Conservation (phyloP, 768 basidiomycete genomes). For the Macrolepiota dolichaula region DNA sequence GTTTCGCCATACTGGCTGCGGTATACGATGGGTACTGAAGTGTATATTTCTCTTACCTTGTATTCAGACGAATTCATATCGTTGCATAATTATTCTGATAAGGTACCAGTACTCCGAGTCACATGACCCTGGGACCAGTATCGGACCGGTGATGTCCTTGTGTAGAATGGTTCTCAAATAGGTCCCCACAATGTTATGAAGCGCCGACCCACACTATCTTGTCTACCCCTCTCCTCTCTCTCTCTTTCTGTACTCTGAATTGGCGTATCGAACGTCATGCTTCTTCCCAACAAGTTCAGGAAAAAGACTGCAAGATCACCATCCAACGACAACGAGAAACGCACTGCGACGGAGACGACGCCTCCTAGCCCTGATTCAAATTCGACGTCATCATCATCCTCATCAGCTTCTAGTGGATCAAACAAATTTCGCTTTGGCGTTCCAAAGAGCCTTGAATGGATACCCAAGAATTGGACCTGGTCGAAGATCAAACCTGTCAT, state of each 20-base stretch:
- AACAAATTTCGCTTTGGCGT: background rate
- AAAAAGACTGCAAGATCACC: background rate
- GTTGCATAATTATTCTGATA: background rate
- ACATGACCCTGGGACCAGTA: conserved; percentile 1
- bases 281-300: background rate
- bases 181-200: background rate
- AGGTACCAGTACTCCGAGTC: background rate
- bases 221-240: background rate
- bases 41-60: background rate
- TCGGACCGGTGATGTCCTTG: background rate
- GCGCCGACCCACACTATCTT: background rate
- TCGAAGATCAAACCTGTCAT: conserved; percentile 60
- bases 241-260: background rate
- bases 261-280: background rate
- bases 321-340: background rate
- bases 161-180: background rate
- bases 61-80: background rate
- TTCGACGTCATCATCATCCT: conserved; percentile 3
- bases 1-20: background rate
- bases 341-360: background rate
- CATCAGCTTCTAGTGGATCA: background rate
- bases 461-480: conserved; percentile 53
- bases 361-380: background rate
- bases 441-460: conserved; percentile 38
- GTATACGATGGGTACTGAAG: background rate